Conservation (phyloP, 768 basidiomycete species). For the Daedaleopsis sinensis region DNA sequence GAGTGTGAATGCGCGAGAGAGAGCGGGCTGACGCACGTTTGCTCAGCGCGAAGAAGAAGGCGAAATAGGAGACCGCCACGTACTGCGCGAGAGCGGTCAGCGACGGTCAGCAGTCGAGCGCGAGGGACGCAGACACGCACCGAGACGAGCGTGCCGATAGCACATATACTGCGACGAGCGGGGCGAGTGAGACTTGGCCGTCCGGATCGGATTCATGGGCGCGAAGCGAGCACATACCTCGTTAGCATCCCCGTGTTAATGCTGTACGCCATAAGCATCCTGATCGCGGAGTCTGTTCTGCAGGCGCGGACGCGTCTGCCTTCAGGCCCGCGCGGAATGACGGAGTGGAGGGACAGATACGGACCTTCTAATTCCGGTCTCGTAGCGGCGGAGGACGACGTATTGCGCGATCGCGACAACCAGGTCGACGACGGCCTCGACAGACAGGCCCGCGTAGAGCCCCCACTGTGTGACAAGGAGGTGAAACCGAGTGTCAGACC, state of each 20-base stretch:
- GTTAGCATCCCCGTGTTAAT: constrained; percentile 25
- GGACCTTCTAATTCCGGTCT: constrained; percentile 19
- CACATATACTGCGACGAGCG: constrained; percentile 12
- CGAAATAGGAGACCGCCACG: constrained; percentile 16
- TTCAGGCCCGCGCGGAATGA: no score
- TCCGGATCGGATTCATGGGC: not conserved
- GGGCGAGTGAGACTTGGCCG: not conserved
- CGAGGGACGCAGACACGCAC: not conserved
- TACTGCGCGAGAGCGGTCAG: constrained; percentile 7
- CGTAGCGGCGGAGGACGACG: constrained; percentile 11
- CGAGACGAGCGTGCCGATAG: constrained; percentile 11
- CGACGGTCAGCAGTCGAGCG: no score
- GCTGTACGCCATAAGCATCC: constrained; percentile 20
- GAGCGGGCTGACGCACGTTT: constrained; percentile 24
- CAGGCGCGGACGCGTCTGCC: not conserved
- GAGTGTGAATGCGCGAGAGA: no score
- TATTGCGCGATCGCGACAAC: constrained; percentile 19
- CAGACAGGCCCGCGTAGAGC: constrained; percentile 21
- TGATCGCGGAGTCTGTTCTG: constrained; percentile 22
- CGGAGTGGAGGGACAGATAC: not conserved
- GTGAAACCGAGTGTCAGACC: not conserved
- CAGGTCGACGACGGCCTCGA: constrained; percentile 16
- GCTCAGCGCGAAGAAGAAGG: constrained; percentile 24
- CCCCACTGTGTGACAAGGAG: constrained; percentile 21
- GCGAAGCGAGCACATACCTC: constrained; percentile 17